Percentiles rank a stretch among this genome's conserved stretches.
phyloP scores from a whole-genome alignment of 2,329 filamentous ascomycete species.

The Penicillium vulpinum region DNA sequence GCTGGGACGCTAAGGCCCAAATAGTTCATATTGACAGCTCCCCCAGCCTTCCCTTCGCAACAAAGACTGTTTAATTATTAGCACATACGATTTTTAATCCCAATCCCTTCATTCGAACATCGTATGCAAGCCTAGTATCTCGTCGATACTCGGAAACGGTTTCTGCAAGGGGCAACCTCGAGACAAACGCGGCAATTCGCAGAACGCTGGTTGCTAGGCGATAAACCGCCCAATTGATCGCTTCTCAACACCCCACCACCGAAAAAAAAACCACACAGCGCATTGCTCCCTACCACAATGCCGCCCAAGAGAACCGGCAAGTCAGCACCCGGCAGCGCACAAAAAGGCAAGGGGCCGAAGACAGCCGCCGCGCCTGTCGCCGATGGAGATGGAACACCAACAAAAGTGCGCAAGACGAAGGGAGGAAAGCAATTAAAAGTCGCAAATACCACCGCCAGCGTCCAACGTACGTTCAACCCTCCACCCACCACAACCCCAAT shows the following conservation, averaged over 20 bases:
- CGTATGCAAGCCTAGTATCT: not conserved
- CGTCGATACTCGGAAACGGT: not conserved
- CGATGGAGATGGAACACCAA: slow-evolving; percentile 18
- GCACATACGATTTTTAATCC: not conserved
- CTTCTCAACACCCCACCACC: slow-evolving; percentile 4
- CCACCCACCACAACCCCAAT: not conserved
- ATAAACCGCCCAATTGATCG: slow-evolving; percentile 9
- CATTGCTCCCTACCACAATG: slow-evolving; percentile 19
- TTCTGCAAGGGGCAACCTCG: slow-evolving; percentile 5
- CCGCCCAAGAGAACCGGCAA: slow-evolving; percentile 31
- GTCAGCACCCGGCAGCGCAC: slow-evolving; percentile 12
- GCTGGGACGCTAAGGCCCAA: slow-evolving; percentile 12
- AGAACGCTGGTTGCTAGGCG: slow-evolving; percentile 3
- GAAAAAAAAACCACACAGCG: not conserved
- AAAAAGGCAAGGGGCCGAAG: slow-evolving; percentile 6
- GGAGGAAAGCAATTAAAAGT: slow-evolving; percentile 21
- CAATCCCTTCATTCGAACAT: not conserved
- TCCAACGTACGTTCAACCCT: slow-evolving; percentile 38
- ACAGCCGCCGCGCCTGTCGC: slow-evolving; percentile 6
- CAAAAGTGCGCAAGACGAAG: slow-evolving; percentile 23
- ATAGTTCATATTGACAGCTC: slow-evolving; percentile 10
- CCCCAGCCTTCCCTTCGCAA: slow-evolving; percentile 1
- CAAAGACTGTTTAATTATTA: not conserved
- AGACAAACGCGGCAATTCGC: not conserved
- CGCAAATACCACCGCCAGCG: slow-evolving; percentile 32